Evolutionary conservation across 163 green algal species (phyloP), one percentile per base, ranked within the genome.

Genomic region (Chlamydomonas reinhardtii): DNA sequence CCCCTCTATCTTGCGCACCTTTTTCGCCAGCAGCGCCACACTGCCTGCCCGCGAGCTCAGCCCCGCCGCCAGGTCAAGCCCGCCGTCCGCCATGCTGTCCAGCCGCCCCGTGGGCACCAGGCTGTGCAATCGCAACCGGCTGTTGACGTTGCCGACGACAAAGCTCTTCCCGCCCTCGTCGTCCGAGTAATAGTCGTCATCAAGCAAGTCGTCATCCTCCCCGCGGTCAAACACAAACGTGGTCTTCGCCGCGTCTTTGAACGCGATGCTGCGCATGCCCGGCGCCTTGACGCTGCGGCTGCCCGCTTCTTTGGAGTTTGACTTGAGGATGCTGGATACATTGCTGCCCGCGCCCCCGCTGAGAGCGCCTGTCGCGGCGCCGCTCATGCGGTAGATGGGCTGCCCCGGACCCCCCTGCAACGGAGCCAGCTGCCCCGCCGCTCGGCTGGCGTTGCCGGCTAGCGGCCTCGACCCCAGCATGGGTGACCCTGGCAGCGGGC

Each of bases 61-160:
- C 29, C 64, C 64, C 27, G 29, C 17, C 29, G 24, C 37, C 25
- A 85, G 52, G 32, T 54, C 43, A 1, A 69, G 19, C 25, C 37
- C 39, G n/a, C 34, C 5, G 31, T 27, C 64, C 37, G 65, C 29
- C 29, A 62, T 14, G 20, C 52, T 27, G 22, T 76, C 66, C 19
- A 32, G 59, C 59, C 59, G 59, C 24, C 19, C 19, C 59, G 31
- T 43, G 56, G 24, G 76, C 66, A 54, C 32, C 68, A 85, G 31
- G 79, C 68, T 78, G 54, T 85, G 48, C 52, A 85, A 48, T 8
- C 79, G 79, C 66, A 84, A 56, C 32, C 64, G 76, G 35, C n/a
- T 27, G 39, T 71, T 2, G 2, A 32, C 17, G 31, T 15, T 70
- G 73, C 15, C 48, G 2, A 2, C 14, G 24, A 56, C 32, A 22